These are phyloP conservation scores for Botrytis elliptica DNA, from an alignment of 2,329 filamentous ascomycete species.

Conservation along the genomic window DNA sequence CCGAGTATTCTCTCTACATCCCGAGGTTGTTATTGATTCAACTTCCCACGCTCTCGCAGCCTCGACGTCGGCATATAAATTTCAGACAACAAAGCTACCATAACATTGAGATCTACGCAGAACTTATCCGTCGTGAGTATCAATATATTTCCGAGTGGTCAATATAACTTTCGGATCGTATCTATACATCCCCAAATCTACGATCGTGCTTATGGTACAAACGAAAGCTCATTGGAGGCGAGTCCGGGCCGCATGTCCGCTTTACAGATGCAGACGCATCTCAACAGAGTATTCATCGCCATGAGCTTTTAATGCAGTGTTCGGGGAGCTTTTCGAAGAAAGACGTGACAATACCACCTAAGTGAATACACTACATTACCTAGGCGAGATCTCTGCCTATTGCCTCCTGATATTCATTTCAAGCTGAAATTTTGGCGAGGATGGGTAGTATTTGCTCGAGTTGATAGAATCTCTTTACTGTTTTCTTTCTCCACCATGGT, in stretches of 20 bases:
- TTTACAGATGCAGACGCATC: conserved; percentile 9
- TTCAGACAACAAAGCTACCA: background rate
- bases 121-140: background rate
- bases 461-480: background rate
- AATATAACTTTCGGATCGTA: conserved; percentile 13
- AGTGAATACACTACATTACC: conserved; percentile 8
- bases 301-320: background rate
- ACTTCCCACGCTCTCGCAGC: background rate
- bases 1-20: background rate
- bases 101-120: background rate
- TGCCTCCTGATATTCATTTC: conserved; percentile 6
- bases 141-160: conserved; percentile 1
- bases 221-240: conserved; percentile 20
- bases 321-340: background rate
- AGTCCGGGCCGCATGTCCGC: conserved; percentile 26
- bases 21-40: background rate
- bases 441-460: background rate
- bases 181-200: background rate
- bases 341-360: conserved; percentile 6
- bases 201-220: conserved; percentile 7
- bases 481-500: background rate
- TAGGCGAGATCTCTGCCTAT: conserved; percentile 10
- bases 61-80: background rate
- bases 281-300: conserved; percentile 8
- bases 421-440: conserved; percentile 1